Evolutionary conservation across 2,329 filamentous ascomycete species (phyloP).

Genomic region (Ophiostoma pallidulum): DNA sequence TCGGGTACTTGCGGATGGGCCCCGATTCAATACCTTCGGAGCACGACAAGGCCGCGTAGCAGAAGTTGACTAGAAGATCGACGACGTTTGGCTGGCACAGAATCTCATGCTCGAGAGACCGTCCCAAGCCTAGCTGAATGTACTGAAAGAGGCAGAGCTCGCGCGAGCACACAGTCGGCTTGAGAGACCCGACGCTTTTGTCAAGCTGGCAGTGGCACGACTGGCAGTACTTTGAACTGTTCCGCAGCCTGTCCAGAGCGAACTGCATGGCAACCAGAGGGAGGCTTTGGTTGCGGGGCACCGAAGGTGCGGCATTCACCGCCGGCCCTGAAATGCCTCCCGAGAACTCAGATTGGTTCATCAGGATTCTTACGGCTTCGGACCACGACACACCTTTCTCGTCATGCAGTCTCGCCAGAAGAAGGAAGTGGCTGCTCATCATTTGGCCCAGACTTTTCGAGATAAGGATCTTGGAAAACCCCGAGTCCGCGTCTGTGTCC

Average conservation of each 20-base stretch:
- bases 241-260: conserved; percentile 63
- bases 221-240: conserved; percentile 79
- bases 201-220: conserved; percentile 66
- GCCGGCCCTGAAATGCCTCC: too few relatives aligned
- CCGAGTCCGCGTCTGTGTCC: background rate
- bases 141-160: conserved; percentile 80
- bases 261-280: conserved; percentile 62
- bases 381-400: conserved; percentile 52
- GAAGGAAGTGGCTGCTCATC: conserved; percentile 55
- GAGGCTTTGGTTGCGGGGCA: too few relatives aligned
- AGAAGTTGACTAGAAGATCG: conserved; percentile 75
- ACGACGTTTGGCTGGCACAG: conserved; percentile 70
- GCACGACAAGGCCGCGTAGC: conserved; percentile 49
- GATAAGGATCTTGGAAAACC: conserved; percentile 54
- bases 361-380: conserved; percentile 34
- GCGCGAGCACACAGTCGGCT: conserved; percentile 69
- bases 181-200: conserved; percentile 57
- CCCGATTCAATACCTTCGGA: background rate
- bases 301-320: too few relatives aligned
- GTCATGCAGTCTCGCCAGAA: conserved; percentile 51
- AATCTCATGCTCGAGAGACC: conserved; percentile 78
- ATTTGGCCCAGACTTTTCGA: conserved; percentile 61
- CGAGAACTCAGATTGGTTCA: background rate
- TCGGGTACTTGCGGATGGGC: background rate
- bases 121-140: conserved; percentile 75